Percentiles rank a stretch among this genome's conserved stretches.
phyloP scores from a whole-genome alignment of 2,329 filamentous ascomycete species.

The Acrocalymma vagum region DNA sequence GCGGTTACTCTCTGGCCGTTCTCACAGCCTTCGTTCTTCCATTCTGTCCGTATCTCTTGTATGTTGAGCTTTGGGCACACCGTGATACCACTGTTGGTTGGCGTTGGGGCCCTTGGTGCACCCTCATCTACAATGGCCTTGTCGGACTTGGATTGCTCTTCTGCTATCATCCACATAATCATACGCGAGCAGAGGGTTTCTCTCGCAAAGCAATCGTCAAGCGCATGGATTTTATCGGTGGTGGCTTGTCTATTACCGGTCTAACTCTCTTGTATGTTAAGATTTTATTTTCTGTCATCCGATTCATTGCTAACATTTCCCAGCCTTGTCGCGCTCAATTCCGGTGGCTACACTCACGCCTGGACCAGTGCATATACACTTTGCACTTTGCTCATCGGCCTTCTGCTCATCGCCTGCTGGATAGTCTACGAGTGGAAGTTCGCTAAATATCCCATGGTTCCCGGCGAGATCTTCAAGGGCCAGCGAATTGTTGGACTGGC shows the following conservation, averaged over 20 bases:
- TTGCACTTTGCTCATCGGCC: conserved; percentile 45
- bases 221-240: conserved; percentile 41
- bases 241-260: conserved; percentile 40
- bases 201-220: conserved; percentile 39
- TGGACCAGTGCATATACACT: conserved; percentile 50
- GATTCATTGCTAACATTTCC: conserved; percentile 6
- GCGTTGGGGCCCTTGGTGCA: conserved; percentile 46
- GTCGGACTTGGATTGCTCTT: conserved; percentile 37
- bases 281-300: background rate
- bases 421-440: conserved; percentile 49
- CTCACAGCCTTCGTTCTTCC: conserved; percentile 45
- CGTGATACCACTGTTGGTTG: conserved; percentile 34
- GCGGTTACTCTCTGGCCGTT: conserved; percentile 42
- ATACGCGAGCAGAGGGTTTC: conserved; percentile 42
- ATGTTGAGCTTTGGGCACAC: conserved; percentile 41
- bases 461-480: conserved; percentile 42
- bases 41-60: conserved; percentile 43
- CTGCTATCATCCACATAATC: conserved; percentile 42
- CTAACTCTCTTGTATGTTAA: conserved; percentile 39
- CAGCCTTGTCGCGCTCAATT: conserved; percentile 50
- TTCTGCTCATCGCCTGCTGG: conserved; percentile 43
- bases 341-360: conserved; percentile 49
- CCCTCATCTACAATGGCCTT: conserved; percentile 42
- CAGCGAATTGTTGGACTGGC: conserved; percentile 42
- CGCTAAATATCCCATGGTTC: conserved; percentile 50